These are phyloP conservation scores for Athelia psychrophila DNA, from an alignment of 1,284 basidiomycete species.

Conservation along the genomic window DNA sequence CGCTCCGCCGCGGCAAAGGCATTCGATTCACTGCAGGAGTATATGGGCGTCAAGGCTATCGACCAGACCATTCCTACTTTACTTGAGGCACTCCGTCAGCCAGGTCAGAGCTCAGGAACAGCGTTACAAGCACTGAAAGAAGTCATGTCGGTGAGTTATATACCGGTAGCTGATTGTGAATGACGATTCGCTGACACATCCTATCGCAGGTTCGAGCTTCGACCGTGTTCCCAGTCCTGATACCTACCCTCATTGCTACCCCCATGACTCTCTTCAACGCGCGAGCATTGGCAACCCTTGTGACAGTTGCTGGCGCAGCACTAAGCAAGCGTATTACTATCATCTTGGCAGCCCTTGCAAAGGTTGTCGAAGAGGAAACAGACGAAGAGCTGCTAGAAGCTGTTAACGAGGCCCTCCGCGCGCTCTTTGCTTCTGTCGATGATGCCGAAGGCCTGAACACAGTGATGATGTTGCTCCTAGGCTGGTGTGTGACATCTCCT, in stretches of 20 bases:
- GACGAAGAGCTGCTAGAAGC: slow-evolving; percentile 72
- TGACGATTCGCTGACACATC: neutral
- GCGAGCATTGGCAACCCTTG: slow-evolving; percentile 86
- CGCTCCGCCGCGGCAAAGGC: slow-evolving; percentile 90
- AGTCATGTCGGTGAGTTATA: slow-evolving; percentile 79
- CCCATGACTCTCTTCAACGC: slow-evolving; percentile 97
- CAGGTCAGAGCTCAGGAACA: slow-evolving; percentile 91
- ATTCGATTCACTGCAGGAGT: slow-evolving; percentile 92
- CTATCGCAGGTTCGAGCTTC: slow-evolving; percentile 73
- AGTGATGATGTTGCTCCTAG: slow-evolving; percentile 86
- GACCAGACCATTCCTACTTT: slow-evolving; percentile 97
- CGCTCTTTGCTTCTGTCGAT: slow-evolving; percentile 73
- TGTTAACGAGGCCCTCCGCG: slow-evolving; percentile 74
- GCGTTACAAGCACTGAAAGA: slow-evolving; percentile 91
- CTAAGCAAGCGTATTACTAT: slow-evolving; percentile 80
- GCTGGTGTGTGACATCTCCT: slow-evolving; percentile 58
- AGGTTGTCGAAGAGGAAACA: slow-evolving; percentile 61
- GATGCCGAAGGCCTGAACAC: slow-evolving; percentile 88
- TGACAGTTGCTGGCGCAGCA: slow-evolving; percentile 90
- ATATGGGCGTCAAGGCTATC: slow-evolving; percentile 88
- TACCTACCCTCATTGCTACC: slow-evolving; percentile 87
- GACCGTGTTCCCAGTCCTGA: slow-evolving; percentile 97
- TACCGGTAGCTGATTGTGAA: neutral
- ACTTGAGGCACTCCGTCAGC: slow-evolving; percentile 88
- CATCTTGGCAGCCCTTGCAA: slow-evolving; percentile 76